phyloP scores from a whole-genome alignment of 2,329 filamentous ascomycete genomes.

The Talaromyces rugulosus region DNA sequence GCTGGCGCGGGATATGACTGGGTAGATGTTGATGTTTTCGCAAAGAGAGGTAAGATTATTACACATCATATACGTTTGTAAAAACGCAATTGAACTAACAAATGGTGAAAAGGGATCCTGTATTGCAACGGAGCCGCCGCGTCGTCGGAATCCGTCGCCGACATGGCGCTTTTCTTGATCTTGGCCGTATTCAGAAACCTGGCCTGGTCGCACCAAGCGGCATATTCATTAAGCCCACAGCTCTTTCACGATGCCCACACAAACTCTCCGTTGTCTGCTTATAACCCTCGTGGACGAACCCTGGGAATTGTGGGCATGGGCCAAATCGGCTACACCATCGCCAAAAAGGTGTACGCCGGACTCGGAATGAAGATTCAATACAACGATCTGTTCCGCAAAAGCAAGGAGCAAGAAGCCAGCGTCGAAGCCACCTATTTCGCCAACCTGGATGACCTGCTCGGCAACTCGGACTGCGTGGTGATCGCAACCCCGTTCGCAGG shows the following conservation, averaged over 20 bases:
- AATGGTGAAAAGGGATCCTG: conserved; percentile 29
- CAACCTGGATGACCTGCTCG: conserved; percentile 39
- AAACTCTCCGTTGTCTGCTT: conserved; percentile 33
- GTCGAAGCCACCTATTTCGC: conserved; percentile 37
- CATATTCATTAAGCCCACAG: conserved; percentile 38
- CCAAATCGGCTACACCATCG: conserved; percentile 44
- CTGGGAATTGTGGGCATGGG: conserved; percentile 54
- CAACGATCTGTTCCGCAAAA: conserved; percentile 44
- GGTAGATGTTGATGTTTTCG: conserved; percentile 55
- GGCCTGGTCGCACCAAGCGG: conserved; percentile 45
- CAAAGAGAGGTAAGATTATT: conserved; percentile 18
- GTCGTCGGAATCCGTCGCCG: conserved; percentile 43
- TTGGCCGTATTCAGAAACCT: conserved; percentile 50
- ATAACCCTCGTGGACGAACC: conserved; percentile 46
- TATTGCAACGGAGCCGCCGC: conserved; percentile 43
- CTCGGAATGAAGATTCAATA: conserved; percentile 56
- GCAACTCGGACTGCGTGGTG: conserved; percentile 39
- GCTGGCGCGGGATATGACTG: conserved; percentile 65
- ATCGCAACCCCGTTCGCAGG: conserved; percentile 38
- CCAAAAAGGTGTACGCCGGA: conserved; percentile 41
- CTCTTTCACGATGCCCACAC: conserved; percentile 11
- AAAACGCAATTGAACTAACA: not conserved
- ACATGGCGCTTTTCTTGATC: conserved; percentile 42
- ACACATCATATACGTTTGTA: not conserved
- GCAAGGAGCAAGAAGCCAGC: conserved; percentile 29